Conservation (phyloP, 257 asterid species). For the Vinca minor region DNA sequence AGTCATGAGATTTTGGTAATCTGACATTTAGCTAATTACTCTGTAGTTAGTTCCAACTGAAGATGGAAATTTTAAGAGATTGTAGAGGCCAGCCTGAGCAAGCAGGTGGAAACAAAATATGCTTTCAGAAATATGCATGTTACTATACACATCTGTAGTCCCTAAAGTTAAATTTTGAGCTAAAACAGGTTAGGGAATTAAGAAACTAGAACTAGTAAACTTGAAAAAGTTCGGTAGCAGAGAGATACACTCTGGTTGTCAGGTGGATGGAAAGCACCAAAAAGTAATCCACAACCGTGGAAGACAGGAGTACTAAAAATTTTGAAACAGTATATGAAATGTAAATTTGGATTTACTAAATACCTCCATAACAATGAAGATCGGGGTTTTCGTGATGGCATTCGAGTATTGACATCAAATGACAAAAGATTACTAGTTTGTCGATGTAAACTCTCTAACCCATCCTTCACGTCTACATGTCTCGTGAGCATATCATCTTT, state of each 20-base stretch:
- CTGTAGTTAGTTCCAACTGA: neutral
- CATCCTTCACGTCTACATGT: slow-evolving; percentile 48
- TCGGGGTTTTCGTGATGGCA: slow-evolving; percentile 73
- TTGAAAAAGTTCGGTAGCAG: neutral
- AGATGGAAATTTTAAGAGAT: neutral
- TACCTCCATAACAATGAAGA: slow-evolving; percentile 98
- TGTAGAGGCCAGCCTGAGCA: neutral
- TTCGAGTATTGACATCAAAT: slow-evolving; percentile 48
- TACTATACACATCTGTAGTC: neutral
- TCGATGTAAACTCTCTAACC: slow-evolving; percentile 39
- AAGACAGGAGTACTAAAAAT: neutral
- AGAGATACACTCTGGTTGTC: neutral
- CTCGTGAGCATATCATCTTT: slow-evolving; percentile 57
- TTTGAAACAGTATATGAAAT: neutral
- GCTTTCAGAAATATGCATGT: neutral
- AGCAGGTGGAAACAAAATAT: neutral
- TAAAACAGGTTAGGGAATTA: neutral
- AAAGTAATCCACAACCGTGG: neutral
- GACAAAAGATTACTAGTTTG: slow-evolving; percentile 41
- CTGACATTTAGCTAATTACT: neutral
- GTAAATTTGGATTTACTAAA: slow-evolving; percentile 13
- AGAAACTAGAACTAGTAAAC: neutral
- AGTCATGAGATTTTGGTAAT: neutral
- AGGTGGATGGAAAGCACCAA: neutral
- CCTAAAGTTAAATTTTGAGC: neutral